Percentiles rank a stretch among this genome's conserved stretches.
phyloP scores from a whole-genome alignment of 2,329 filamentous ascomycete genomes.

The Xylaria sp. region DNA sequence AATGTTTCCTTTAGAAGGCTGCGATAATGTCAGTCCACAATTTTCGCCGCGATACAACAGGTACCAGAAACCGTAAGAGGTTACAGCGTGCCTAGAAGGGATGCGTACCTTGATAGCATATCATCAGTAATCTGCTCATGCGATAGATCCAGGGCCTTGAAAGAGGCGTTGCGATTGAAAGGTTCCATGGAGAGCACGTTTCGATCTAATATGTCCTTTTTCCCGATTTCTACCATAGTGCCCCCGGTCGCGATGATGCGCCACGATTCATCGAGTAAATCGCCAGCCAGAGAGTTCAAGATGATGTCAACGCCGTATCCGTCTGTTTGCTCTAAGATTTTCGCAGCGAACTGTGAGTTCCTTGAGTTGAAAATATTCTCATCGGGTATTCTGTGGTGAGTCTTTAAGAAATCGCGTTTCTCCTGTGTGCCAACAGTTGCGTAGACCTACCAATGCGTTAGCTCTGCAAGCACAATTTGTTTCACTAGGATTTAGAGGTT shows the following conservation, averaged over 20 bases:
- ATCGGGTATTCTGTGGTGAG: conserved; percentile 4
- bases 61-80: background rate
- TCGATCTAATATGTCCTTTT: conserved; percentile 29
- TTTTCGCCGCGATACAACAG: no score
- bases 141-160: conserved; percentile 23
- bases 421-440: conserved; percentile 24
- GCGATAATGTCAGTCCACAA: background rate
- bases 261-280: conserved; percentile 25
- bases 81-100: background rate
- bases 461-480: background rate
- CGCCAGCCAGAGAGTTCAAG: conserved; percentile 29
- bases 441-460: conserved; percentile 16
- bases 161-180: conserved; percentile 27
- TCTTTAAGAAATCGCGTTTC: conserved; percentile 23
- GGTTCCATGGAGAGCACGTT: conserved; percentile 32
- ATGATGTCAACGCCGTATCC: conserved; percentile 28
- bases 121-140: conserved; percentile 21
- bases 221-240: conserved; percentile 32
- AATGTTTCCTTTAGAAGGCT: conserved; percentile 9
- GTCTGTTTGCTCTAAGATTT: conserved; percentile 7
- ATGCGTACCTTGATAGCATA: background rate
- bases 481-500: background rate
- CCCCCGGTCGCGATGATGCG: conserved; percentile 1
- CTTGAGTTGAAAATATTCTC: conserved; percentile 22
- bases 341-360: conserved; percentile 3